Evolutionary conservation across 2,329 filamentous ascomycete genomes (phyloP), one percentile per base, ranked within the genome.

Genomic region (Metarhizium album): DNA sequence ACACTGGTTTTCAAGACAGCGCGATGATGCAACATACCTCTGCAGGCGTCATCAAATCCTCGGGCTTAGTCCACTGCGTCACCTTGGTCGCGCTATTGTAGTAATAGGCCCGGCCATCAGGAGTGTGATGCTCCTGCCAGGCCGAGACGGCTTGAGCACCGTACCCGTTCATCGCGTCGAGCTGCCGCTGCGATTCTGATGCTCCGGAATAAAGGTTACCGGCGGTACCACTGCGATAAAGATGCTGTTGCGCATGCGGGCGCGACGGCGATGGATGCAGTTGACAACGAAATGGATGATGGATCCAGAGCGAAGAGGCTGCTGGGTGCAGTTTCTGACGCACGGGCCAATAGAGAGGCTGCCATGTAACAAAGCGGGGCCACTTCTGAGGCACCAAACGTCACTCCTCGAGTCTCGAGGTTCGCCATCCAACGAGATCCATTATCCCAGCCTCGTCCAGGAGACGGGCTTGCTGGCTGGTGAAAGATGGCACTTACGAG

Each of bases 61-160:
- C 80, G 3, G 93, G 94, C 71, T 96, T 97, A 40, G 83, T 84
- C 93, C 93, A 98, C 78, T 90, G 86, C 31, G 93, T 97, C 55
- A 78, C 80, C 65, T 94, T 94, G 16, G 90, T 95, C 54, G 81
- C 71, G 13, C 82, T 72, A 66, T 98, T 95, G 74, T 90, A 95
- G 67, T 94, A 98, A 68, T 98, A 98, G 45, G 82, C 76, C 58
- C 87, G 82, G 57, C 90, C 91, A 62, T 95, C 90, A 2, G 83
- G 72, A 58, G 85, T 87, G 59, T 83, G 84, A 59, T 87, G 84
- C 67, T 93, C 87, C 67, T 87, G 83, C 90, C 90, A 96, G 42
- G 79, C 65, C 51, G 74, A 68, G 48, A 76, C 73, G 35, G 55
- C 51, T 55, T 74, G 71, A 63, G 76, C 71, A 59, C 71, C 71